Evolutionary conservation across 495 filamentous ascomycete species (phyloP), one percentile per base, ranked within the genome.

Genomic region (Beverwykella pulmonaria): DNA sequence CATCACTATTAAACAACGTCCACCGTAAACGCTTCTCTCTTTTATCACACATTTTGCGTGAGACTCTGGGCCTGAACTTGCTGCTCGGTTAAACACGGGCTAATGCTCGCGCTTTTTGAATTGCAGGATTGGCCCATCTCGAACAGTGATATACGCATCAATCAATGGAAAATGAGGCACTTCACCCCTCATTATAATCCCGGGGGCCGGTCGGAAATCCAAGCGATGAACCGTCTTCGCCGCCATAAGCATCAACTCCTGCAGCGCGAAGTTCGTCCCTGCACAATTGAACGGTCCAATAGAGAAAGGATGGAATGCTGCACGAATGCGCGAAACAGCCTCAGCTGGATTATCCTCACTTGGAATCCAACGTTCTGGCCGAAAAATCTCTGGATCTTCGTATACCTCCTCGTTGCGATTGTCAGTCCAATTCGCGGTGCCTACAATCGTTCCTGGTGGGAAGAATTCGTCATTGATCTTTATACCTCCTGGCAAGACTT

Each of bases 401-500:
- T 67, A 69, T n/a, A 70, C 53, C 14, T 53, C 44, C 17, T 53
- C 52, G 44, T 70, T 65, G 19, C 34, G 70, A 34, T 49, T 36
- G 6, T 65, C n/a, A 2, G 46, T 36, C 65, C 67, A 74, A 12
- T n/a, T 9, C 1, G 70, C 65, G 19, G 53, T 54, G 19, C 66
- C 56, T 19, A 75, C 59, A 8, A 55, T 44, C 3, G 78, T 83
- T 8, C 82, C 83, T 25, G 71, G 76, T 0, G 82, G 82, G 17
- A 86, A 73, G 61, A 76, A 77, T 2, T 82, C 70, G 9, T 80
- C 81, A 47, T 84, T 79, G 10, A 88, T 80, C 7, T 74, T 67
- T 8, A 81, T 73, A 12, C 89, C 89, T 46, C 88, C 88, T 0
- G 79, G 60, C 4, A 86, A 78, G 5, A 91, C 87, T 69, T 87